Percentiles rank a stretch among this genome's conserved stretches.
Evolutionary conservation across 257 asterid species (phyloP).

Genomic region (Solanum microdontum): DNA sequence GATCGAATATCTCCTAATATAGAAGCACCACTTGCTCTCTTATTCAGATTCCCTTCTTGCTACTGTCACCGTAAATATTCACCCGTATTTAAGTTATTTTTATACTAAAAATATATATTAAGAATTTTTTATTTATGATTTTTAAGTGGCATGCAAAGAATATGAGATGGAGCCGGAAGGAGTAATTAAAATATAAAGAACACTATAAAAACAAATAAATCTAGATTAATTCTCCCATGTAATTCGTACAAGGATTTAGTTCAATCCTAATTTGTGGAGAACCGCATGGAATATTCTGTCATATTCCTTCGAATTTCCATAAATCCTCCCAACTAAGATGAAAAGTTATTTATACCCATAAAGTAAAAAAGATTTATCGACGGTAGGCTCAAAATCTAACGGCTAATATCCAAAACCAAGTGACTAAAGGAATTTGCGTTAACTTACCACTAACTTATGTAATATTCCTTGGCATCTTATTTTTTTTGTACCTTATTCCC

Average conservation of each 20-base stretch:
- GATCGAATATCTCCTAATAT: too few relatives aligned
- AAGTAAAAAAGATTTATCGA: not conserved
- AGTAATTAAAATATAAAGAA: too few relatives aligned
- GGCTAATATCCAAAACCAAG: not conserved
- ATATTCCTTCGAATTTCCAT: not conserved
- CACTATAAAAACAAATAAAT: too few relatives aligned
- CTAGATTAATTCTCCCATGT: too few relatives aligned
- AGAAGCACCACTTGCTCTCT: too few relatives aligned
- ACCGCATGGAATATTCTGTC: slow-evolving; percentile 1
- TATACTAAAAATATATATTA: too few relatives aligned
- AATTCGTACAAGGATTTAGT: not conserved
- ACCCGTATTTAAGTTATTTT: too few relatives aligned
- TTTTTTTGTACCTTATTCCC: not conserved
- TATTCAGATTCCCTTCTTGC: too few relatives aligned
- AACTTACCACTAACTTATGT: not conserved
- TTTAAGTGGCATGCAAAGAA: too few relatives aligned
- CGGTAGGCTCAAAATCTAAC: slow-evolving; percentile 13
- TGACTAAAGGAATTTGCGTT: not conserved
- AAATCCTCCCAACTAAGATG: not conserved
- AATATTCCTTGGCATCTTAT: slow-evolving; percentile 45
- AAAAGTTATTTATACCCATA: not conserved
- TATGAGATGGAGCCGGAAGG: too few relatives aligned
- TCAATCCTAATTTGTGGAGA: not conserved
- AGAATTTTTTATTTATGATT: too few relatives aligned
- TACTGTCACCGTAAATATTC: too few relatives aligned